phyloP scores from a whole-genome alignment of 202 grass and related monocot genomes.

The Hordeum pubiflorum region DNA sequence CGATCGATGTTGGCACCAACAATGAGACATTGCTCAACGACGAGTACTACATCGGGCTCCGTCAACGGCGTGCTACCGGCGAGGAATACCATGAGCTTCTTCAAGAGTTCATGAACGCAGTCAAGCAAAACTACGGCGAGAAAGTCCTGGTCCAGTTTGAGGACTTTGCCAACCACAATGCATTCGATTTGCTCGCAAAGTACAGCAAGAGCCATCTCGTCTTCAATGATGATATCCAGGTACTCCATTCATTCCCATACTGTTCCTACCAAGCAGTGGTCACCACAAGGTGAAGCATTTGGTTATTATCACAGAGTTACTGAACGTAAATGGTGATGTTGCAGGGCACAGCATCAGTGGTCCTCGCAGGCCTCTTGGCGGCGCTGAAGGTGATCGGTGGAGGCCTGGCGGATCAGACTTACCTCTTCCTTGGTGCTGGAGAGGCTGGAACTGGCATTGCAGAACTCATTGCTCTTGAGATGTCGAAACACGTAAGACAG shows the following conservation, averaged over 20 bases:
- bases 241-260: background rate
- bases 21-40: constrained; percentile 79
- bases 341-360: constrained; percentile 92
- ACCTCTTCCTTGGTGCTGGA: constrained; percentile 90
- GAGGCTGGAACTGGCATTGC: constrained; percentile 98
- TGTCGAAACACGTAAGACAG: constrained; percentile 65
- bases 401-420: constrained; percentile 79
- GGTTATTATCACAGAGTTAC: background rate
- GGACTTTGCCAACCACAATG: constrained; percentile 97
- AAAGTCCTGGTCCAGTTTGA: constrained; percentile 94
- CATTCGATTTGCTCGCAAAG: constrained; percentile 86
- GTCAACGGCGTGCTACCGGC: constrained; percentile 67
- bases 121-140: constrained; percentile 90
- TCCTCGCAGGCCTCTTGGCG: constrained; percentile 73
- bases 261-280: background rate
- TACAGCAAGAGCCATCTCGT: constrained; percentile 94
- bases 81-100: constrained; percentile 90
- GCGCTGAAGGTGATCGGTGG: constrained; percentile 73
- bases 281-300: background rate
- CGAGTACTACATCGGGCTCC: constrained; percentile 94
- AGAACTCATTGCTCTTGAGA: constrained; percentile 90
- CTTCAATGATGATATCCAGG: constrained; percentile 98
- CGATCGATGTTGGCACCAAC: constrained; percentile 94
- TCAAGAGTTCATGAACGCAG: constrained; percentile 84
- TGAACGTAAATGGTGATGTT: background rate